Evolutionary conservation across 78 protist species (phyloP).

Genomic region (slime mould (Dictyostelium discoideum)): dicty_2.7 NC_007090.3:3144501-3145000

Average conservation of each 20-base stretch:
- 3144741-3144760: background rate
- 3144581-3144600: background rate
- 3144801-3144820: background rate
- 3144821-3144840: background rate
- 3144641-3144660: background rate
- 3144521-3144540: background rate
- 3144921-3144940: background rate
- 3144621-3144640: background rate
- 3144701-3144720: background rate
- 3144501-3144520: slow-evolving; percentile 1
- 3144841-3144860: background rate
- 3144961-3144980: background rate
- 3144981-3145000: background rate
- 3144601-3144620: background rate
- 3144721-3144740: background rate
- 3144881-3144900: background rate
- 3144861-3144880: background rate
- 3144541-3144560: background rate
- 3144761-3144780: background rate
- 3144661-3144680: background rate
- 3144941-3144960: background rate
- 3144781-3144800: background rate
- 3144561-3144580: background rate
- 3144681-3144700: background rate
- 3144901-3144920: background rate